Base-by-base conservation (phyloP, 2,329 filamentous ascomycete species). In the Fusarium keratoplasticum region DNA sequence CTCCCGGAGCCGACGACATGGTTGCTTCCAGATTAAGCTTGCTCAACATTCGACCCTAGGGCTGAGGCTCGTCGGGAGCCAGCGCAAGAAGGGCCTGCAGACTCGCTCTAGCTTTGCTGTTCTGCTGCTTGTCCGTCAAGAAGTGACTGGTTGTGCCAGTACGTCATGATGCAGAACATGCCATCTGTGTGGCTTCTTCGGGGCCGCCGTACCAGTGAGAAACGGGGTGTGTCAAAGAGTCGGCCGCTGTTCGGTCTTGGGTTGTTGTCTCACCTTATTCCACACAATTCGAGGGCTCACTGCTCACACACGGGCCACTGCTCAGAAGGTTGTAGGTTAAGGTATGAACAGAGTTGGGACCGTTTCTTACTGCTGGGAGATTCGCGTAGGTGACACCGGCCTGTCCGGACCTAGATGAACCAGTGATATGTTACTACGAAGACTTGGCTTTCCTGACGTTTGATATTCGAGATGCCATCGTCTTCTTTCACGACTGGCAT, bases 1-100 rank as follows among this genome's bases (percentile, higher is more conserved):
- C 60, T 74, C 55, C 71, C 71, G 71, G 63, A 71, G 70, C 59
- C 67, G 57, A 71, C 60, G 29, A 25, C 57, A 36, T 66, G 67
- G 55, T 68, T 57, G 36, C 18, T 50, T 64, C 35, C 35, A 36
- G 36, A 64, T 42, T 64, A 61, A 61, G 59, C 59, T 50, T 61
- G 59, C 59, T 61, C 29, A 61, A 61, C 29, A 25, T 36, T 33
- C 42, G 59, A 36, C 59, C 42, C 42, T 61, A 61, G 40, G 59
- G 59, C 59, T 61, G 59, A 50, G 42, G 29, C 38, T 60, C 58
- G 58, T 22, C 38, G 36, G 57, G 36, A 60, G 31, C 44, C 36
- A 42, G 36, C 29, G 38, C 57, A 31, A 42, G 18, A 31, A 20
- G 25, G 36, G 20, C 36, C 29, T 40, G 20, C 29, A 58, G 20